Conservation (phyloP, 371 early-diverging fungal species). For the Paraphysoderma sedebokerense region DNA sequence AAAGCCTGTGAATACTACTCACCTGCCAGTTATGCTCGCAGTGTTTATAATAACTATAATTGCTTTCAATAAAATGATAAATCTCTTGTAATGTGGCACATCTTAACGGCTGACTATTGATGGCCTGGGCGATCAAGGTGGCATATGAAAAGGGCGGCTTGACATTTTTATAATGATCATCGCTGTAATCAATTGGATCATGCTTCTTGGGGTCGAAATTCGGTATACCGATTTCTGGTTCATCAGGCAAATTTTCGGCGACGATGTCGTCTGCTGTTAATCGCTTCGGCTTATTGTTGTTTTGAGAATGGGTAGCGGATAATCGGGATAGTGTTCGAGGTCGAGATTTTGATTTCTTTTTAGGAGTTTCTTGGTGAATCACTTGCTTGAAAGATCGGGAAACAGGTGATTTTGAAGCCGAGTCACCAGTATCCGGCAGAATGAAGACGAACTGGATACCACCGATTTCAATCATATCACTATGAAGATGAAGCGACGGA, state of each 20-base stretch:
- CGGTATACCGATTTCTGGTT: too few relatives aligned
- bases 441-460: slow-evolving; percentile 58
- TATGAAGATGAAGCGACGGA: slow-evolving; percentile 8
- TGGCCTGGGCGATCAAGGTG: slow-evolving; percentile 78
- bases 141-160: slow-evolving; percentile 82
- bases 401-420: background rate
- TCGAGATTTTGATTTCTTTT: too few relatives aligned
- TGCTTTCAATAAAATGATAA: slow-evolving; percentile 71
- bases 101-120: slow-evolving; percentile 48
- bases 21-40: slow-evolving; percentile 74
- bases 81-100: slow-evolving; percentile 79
- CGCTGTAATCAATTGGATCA: background rate
- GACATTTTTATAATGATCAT: background rate
- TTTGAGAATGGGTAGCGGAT: slow-evolving; percentile 14
- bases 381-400: too few relatives aligned
- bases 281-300: too few relatives aligned
- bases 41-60: slow-evolving; percentile 56
- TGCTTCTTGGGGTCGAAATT: background rate
- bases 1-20: slow-evolving; percentile 6
- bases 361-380: too few relatives aligned
- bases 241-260: too few relatives aligned
- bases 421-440: slow-evolving; percentile 18
- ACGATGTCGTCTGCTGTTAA: too few relatives aligned
- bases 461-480: slow-evolving; percentile 61
- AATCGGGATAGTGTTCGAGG: background rate